Evolutionary conservation across 441 rosid species (phyloP).

Genomic region (Flueggea neowawraea): DNA sequence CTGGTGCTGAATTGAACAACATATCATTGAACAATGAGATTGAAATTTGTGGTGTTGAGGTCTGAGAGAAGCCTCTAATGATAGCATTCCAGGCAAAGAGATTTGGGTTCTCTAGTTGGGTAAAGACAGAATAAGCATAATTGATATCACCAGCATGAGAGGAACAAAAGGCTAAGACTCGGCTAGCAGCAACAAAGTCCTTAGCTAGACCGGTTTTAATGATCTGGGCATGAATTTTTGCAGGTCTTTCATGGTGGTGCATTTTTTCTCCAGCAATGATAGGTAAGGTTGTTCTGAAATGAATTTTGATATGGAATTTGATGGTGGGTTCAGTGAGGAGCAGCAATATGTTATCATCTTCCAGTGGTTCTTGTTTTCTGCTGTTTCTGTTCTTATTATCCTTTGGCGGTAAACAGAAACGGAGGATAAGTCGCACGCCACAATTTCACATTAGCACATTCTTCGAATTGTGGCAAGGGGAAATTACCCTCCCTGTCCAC

Average conservation of each 20-base stretch:
- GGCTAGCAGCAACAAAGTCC: conserved; percentile 56
- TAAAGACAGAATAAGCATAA: conserved; percentile 62
- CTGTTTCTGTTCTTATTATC: no score
- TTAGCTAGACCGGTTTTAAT: conserved; percentile 66
- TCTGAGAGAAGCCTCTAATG: conserved; percentile 69
- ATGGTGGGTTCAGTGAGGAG: conserved; percentile 16
- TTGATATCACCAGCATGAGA: conserved; percentile 58
- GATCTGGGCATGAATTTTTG: conserved; percentile 63
- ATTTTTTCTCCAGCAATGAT: conserved; percentile 44
- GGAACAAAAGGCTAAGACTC: conserved; percentile 64
- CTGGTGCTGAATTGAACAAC: conserved; percentile 35
- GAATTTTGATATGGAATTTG: conserved; percentile 29
- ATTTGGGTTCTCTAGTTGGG: conserved; percentile 45
- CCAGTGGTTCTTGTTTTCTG: no score
- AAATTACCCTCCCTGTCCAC: no score
- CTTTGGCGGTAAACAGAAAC: no score
- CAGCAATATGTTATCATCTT: no score
- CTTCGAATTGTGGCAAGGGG: no score
- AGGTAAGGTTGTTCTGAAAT: conserved; percentile 41
- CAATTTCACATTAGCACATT: no score
- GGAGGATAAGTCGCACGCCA: no score
- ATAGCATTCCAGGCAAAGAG: conserved; percentile 75
- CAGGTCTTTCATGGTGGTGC: conserved; percentile 60
- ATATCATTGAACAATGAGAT: conserved; percentile 52
- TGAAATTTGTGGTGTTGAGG: conserved; percentile 55